Conservation (phyloP, 495 filamentous ascomycete species). For the Penicillium subrubescens region DNA sequence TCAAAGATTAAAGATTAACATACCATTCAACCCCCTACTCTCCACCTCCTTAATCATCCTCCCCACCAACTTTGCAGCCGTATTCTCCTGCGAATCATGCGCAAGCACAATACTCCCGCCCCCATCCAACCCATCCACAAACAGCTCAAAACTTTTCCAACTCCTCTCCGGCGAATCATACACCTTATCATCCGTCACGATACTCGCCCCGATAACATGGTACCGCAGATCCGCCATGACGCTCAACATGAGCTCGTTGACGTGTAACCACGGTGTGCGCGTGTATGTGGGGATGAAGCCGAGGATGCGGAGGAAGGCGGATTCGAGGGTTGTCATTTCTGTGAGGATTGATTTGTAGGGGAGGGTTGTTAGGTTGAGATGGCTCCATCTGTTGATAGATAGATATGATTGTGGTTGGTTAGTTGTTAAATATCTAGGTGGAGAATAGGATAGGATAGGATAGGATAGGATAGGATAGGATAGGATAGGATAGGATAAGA, state of each 20-base stretch:
- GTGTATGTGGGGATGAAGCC: constrained; percentile 79
- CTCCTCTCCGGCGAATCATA: constrained; percentile 33
- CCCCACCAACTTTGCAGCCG: constrained; percentile 37
- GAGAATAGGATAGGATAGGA: background rate
- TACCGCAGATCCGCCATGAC: constrained; percentile 41
- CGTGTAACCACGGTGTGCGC: constrained; percentile 45
- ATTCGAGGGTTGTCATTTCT: constrained; percentile 72
- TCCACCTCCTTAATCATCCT: constrained; percentile 38
- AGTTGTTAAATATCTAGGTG: background rate
- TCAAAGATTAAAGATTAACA: constrained; percentile 14
- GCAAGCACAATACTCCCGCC: constrained; percentile 44
- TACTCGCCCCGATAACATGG: constrained; percentile 44
- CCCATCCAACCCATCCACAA: constrained; percentile 27
- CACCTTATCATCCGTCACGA: constrained; percentile 50
- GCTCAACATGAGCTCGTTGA: constrained; percentile 29
- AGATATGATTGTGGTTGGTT: background rate
- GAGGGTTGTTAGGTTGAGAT: constrained; percentile 60
- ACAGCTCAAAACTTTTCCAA: constrained; percentile 34
- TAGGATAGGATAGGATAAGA: background rate
- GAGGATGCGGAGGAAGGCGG: constrained; percentile 65
- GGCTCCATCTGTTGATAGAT: constrained; percentile 50
- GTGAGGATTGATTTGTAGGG: constrained; percentile 52
- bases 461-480: background rate
- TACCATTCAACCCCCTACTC: constrained; percentile 36
- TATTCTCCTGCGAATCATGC: constrained; percentile 49